Conservation (phyloP, 1,284 basidiomycete genomes). For the Albatrellus sp. region DNA sequence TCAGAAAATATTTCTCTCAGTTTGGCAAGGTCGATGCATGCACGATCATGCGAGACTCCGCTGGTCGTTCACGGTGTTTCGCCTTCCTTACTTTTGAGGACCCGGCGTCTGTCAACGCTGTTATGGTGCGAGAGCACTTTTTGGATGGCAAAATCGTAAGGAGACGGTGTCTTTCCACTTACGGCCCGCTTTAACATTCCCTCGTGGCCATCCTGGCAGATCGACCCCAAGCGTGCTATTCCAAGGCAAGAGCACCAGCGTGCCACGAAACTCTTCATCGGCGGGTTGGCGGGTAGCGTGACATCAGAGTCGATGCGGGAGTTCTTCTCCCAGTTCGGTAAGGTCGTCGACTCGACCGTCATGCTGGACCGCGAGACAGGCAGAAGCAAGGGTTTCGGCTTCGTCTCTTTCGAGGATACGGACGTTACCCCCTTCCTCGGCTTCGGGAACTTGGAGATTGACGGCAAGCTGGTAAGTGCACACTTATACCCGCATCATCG, state of each 20-base stretch:
- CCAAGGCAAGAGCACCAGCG: slow-evolving; percentile 89
- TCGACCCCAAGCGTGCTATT: slow-evolving; percentile 98
- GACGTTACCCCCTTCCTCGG: slow-evolving; percentile 79
- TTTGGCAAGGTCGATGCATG: slow-evolving; percentile 88
- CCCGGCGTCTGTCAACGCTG: slow-evolving; percentile 77
- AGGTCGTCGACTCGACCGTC: slow-evolving; percentile 93
- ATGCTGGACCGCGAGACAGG: slow-evolving; percentile 98
- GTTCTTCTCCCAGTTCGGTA: slow-evolving; percentile 86
- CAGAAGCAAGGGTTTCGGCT: slow-evolving; percentile 94
- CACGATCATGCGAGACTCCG: slow-evolving; percentile 91
- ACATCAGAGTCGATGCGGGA: slow-evolving; percentile 89
- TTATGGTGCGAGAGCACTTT: slow-evolving; percentile 81
- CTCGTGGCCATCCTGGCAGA: slow-evolving; percentile 50
- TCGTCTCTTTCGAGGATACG: slow-evolving; percentile 89
- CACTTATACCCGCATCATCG: not conserved
- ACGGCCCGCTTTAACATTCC: not conserved
- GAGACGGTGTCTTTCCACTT: slow-evolving; percentile 2
- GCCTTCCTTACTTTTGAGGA: slow-evolving; percentile 90
- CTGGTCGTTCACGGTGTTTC: slow-evolving; percentile 85
- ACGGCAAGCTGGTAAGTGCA: slow-evolving; percentile 73
- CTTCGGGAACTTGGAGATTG: slow-evolving; percentile 78
- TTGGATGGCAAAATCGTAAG: slow-evolving; percentile 85
- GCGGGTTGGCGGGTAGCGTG: slow-evolving; percentile 83
- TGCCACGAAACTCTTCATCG: slow-evolving; percentile 91
- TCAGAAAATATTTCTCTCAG: slow-evolving; percentile 78